phyloP scores from a whole-genome alignment of 805 yeast genomes.

The Metschnikowia corniflorae region DNA sequence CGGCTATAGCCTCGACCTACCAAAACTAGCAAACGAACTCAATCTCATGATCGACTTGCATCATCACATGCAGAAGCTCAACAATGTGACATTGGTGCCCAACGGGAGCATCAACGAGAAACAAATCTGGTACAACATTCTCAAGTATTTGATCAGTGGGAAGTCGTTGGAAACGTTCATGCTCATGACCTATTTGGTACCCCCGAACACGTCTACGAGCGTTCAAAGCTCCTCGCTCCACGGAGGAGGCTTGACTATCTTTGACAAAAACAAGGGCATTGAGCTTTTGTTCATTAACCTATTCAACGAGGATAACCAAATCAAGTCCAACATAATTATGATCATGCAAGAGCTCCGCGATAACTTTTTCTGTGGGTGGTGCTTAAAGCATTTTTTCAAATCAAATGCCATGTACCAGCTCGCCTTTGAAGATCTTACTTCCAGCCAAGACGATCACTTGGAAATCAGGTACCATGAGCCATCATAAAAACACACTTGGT shows the following conservation, averaged over 20 bases:
- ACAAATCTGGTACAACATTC: slow-evolving; percentile 41
- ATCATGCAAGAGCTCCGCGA: slow-evolving; percentile 43
- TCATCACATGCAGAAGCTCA: slow-evolving; percentile 38
- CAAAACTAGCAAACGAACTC: slow-evolving; percentile 38
- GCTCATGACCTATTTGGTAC: slow-evolving; percentile 38
- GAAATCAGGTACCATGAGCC: too few relatives aligned
- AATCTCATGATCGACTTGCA: slow-evolving; percentile 42
- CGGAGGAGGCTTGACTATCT: slow-evolving; percentile 39
- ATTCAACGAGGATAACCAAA: slow-evolving; percentile 39
- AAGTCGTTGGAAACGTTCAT: slow-evolving; percentile 38
- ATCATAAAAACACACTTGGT: neutral
- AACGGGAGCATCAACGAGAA: slow-evolving; percentile 24
- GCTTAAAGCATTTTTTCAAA: slow-evolving; percentile 34
- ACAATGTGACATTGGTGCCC: slow-evolving; percentile 16
- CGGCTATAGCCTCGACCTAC: slow-evolving; percentile 31
- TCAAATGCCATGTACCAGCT: slow-evolving; percentile 38
- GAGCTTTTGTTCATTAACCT: slow-evolving; percentile 39
- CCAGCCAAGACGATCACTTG: neutral
- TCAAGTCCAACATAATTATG: slow-evolving; percentile 39
- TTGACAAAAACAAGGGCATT: slow-evolving; percentile 44
- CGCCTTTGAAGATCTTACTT: slow-evolving; percentile 35
- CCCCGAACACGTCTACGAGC: slow-evolving; percentile 38
- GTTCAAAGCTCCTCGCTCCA: slow-evolving; percentile 35
- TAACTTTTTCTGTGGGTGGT: slow-evolving; percentile 44
- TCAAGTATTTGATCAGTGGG: slow-evolving; percentile 41